Evolutionary conservation across 2,329 filamentous ascomycete species (phyloP), one percentile per base, ranked within the genome.

Genomic region (Fusarium piperis): DNA sequence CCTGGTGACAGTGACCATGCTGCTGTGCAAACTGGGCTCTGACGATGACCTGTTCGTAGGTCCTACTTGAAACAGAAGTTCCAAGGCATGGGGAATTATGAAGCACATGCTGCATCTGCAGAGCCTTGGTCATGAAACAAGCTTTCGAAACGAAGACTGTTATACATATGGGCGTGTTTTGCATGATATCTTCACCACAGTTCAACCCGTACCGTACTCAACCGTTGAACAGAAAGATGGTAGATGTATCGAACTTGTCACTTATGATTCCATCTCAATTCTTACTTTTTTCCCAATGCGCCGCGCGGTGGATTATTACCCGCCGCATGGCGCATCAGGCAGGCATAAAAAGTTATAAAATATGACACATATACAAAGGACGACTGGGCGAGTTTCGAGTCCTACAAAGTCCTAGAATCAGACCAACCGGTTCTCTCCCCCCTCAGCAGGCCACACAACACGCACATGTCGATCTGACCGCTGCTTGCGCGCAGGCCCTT

Each of bases 111-210:
- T 30, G n/a, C 62, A 72, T 66, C 33, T 51, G 41, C 51, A 58
- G 36, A 39, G 55, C 30, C 36, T 58, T 62, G 55, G 48, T 59
- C 62, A 57, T 67, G 69, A 72, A 72, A 70, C 69, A 53, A 36
- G 48, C 33, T 39, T 62, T 53, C 65, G 65, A 72, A 72, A 72
- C 69, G 48, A 56, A 23, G 26, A 39, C 30, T 36, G 39, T 35
- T 59, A 26, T 59, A 23, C 20, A 59, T 7, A 59, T 36, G 51
- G 18, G 32, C 51, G 23, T 26, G 20, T 28, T 55, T 32, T 28
- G 33, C 32, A 36, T 55, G 30, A 38, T 55, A 35, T 35, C 52
- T 35, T 38, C 15, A 23, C 9, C 13, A 23, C 41, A 46, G 23
- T 30, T 48, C 11, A 48, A 30, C 3, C 44, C 10, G 26, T 4